A percentile compares a stretch with the other conserved stretches of the same genome.
Evolutionary conservation across 2,329 filamentous ascomycete species (phyloP).

Genomic region (Calonectria multiphialidica): DNA sequence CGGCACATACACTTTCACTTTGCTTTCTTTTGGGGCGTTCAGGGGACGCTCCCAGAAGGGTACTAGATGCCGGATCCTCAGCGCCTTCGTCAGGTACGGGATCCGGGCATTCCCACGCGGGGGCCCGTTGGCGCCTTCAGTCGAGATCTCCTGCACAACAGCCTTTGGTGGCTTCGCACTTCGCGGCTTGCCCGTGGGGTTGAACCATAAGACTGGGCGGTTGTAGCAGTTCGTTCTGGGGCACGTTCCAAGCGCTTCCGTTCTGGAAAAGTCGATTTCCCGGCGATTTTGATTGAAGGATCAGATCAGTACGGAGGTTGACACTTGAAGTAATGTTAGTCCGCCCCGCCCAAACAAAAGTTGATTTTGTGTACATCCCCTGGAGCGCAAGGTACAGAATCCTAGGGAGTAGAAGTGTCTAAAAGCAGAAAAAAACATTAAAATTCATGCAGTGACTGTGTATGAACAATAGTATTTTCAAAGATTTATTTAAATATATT

Average conservation of each 20-base stretch:
- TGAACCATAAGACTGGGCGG: constrained; percentile 1
- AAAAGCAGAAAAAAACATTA: no score
- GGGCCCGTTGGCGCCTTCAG: background rate
- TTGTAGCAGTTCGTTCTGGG: background rate
- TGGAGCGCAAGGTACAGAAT: no score
- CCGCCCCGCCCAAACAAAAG: no score
- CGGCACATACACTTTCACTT: background rate
- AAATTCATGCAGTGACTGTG: no score
- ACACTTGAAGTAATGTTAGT: no score
- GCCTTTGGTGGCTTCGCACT: constrained; percentile 16
- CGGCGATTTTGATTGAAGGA: background rate
- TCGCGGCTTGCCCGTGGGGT: background rate
- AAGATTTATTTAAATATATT: no score
- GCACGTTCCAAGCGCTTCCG: background rate
- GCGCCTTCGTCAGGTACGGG: constrained; percentile 13
- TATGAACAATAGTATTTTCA: no score
- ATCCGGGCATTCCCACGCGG: constrained; percentile 15
- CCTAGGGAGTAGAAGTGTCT: no score
- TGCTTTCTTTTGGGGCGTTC: background rate
- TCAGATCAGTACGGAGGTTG: no score
- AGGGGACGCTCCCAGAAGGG: background rate
- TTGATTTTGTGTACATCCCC: no score
- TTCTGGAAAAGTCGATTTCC: background rate
- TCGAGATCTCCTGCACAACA: constrained; percentile 10
- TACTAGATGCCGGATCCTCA: constrained; percentile 1